Percentiles rank a stretch among this genome's conserved stretches.
Conservation (phyloP, 2,329 filamentous ascomycete genomes). For the Chrysoporthe austroafricana region DNA sequence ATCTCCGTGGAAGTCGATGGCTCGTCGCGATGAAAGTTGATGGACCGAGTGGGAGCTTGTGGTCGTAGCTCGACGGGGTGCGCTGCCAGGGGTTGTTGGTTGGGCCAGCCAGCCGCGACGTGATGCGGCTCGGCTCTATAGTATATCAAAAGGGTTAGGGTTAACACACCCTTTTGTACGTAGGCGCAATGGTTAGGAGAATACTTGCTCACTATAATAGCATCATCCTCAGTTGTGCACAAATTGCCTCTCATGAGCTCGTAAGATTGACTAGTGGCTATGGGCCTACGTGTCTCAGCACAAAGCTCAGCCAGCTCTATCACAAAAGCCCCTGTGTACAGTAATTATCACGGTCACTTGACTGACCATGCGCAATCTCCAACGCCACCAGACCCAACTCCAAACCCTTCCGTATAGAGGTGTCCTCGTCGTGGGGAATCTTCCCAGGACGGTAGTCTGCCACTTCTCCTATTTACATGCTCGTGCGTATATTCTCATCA, state of each 20-base stretch:
- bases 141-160: neutral
- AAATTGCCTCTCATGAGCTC: neutral
- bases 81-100: neutral
- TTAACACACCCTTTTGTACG: neutral
- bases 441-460: neutral
- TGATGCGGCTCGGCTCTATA: neutral
- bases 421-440: neutral
- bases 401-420: neutral
- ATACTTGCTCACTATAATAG: neutral
- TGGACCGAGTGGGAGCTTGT: neutral
- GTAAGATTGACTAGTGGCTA: neutral
- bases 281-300: neutral
- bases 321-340: no score
- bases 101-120: neutral
- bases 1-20: conserved; percentile 12
- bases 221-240: neutral
- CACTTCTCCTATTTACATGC: neutral
- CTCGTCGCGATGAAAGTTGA: neutral
- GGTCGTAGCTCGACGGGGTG: neutral
- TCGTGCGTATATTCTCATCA: neutral
- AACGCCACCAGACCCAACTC: neutral
- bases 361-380: no score
- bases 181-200: neutral
- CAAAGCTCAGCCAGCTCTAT: no score
- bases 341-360: neutral